Evolutionary conservation across 768 basidiomycete genomes (phyloP), one percentile per base, ranked within the genome.

Genomic region (Dioszegia aurantiaca): DNA sequence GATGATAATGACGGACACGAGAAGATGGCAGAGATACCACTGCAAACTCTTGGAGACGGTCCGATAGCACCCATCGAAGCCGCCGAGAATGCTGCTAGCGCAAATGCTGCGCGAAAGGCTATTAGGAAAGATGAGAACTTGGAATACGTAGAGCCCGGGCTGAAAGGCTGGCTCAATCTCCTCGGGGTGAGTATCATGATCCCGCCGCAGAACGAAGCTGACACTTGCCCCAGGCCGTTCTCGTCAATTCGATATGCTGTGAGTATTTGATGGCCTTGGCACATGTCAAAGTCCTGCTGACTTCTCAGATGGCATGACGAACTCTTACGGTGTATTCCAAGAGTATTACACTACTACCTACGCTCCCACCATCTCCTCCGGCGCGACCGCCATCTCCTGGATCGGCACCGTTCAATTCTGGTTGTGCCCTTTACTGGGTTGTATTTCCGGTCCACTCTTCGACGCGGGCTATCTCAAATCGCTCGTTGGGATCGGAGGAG

Each of bases 361-460:
- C 40, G 41, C 43, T 17, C 43, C 54, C 27, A 60, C 54, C 17
- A 51, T 63, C 28, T 28, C 60, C 2, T 26, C 21, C 16, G 30
- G 44, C 2, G 42, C 66, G n/a, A 59, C 66, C 19, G 26, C 45
- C 14, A 61, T 67, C 46, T 55, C 62, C 16, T 69, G 68, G 68
- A 69, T 69, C 52, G 68, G 68, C 30, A 58, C 63, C 16, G 53
- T 72, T 37, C 68, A 69, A 59, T 45, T 62, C 41, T 69, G 65
- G 36, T 49, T 69, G 3, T 61, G 59, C 28, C 65, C 63, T 24
- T 36, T 69, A 24, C 58, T 66, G 2, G 68, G 68, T 16, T 66
- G 62, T 27, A 44, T 69, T 31, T 63, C 68, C 54, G 68, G 68
- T 8, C 68, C 65, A 12, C 65, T 69, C 14, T 69, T 69, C 60